phyloP scores from a whole-genome alignment of 441 rosid genomes.

The Gossypium aridum region DNA sequence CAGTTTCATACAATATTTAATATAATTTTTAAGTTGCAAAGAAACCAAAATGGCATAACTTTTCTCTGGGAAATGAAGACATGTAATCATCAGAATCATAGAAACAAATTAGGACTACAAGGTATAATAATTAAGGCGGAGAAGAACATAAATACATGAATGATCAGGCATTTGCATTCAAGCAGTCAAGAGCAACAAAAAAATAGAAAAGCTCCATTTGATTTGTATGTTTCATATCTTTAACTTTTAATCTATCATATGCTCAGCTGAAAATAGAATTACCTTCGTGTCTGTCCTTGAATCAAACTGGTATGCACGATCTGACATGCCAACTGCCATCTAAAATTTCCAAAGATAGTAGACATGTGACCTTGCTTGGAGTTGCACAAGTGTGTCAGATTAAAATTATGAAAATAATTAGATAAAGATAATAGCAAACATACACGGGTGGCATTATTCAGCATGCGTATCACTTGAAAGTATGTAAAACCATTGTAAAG shows the following conservation, averaged over 20 bases:
- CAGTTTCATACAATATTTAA: neutral
- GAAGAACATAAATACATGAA: neutral
- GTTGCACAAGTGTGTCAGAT: neutral
- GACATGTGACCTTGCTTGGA: constrained; percentile 7
- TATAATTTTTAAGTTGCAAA: neutral
- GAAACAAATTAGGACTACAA: neutral
- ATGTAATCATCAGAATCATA: neutral
- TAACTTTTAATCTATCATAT: neutral
- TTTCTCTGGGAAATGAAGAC: neutral
- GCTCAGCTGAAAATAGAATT: neutral
- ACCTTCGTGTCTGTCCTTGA: constrained; percentile 78
- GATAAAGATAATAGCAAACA: constrained; percentile 9
- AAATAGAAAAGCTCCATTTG: neutral
- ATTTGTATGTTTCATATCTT: neutral
- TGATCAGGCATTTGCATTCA: neutral
- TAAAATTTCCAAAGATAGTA: constrained; percentile 22
- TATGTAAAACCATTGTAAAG: constrained; percentile 90
- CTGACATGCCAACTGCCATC: constrained; percentile 94
- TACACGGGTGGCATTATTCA: constrained; percentile 89
- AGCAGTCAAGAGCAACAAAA: neutral
- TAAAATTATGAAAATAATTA: neutral
- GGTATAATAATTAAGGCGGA: neutral
- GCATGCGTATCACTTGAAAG: constrained; percentile 93
- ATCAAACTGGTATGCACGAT: constrained; percentile 53
- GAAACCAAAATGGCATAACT: neutral